phyloP scores from a whole-genome alignment of 345 rosid species.

The Sonneratia caseolaris region DNA sequence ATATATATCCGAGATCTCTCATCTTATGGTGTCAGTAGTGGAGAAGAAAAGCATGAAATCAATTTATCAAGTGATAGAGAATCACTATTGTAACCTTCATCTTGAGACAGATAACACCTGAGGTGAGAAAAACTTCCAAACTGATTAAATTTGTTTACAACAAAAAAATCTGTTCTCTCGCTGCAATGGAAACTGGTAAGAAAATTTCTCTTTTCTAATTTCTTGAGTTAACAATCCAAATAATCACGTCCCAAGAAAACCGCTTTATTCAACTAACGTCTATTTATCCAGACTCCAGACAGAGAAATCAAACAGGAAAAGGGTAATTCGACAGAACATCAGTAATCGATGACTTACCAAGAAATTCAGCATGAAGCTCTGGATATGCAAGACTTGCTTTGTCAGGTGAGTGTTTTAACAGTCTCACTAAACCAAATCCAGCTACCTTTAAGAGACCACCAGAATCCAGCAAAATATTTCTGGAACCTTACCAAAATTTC shows the following conservation, averaged over 20 bases:
- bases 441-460: slow-evolving; percentile 72
- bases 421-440: slow-evolving; percentile 66
- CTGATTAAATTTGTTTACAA: too few relatives aligned
- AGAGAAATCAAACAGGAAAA: too few relatives aligned
- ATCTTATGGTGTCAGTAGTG: not conserved
- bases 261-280: too few relatives aligned
- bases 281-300: too few relatives aligned
- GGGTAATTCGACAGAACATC: too few relatives aligned
- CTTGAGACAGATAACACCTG: too few relatives aligned
- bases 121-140: too few relatives aligned
- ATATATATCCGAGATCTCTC: not conserved
- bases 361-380: slow-evolving; percentile 28
- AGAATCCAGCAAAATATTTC: slow-evolving; percentile 91
- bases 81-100: not conserved
- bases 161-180: too few relatives aligned
- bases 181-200: too few relatives aligned
- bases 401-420: slow-evolving; percentile 47
- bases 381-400: slow-evolving; percentile 42
- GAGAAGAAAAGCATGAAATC: not conserved
- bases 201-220: too few relatives aligned
- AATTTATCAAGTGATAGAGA: not conserved
- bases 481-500: slow-evolving; percentile 90
- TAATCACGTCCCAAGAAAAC: too few relatives aligned
- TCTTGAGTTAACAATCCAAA: too few relatives aligned
- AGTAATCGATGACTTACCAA: slow-evolving; percentile 34